Base-by-base conservation (phyloP, 2,329 filamentous ascomycete species). In the Sclerotinia subarctica region DNA sequence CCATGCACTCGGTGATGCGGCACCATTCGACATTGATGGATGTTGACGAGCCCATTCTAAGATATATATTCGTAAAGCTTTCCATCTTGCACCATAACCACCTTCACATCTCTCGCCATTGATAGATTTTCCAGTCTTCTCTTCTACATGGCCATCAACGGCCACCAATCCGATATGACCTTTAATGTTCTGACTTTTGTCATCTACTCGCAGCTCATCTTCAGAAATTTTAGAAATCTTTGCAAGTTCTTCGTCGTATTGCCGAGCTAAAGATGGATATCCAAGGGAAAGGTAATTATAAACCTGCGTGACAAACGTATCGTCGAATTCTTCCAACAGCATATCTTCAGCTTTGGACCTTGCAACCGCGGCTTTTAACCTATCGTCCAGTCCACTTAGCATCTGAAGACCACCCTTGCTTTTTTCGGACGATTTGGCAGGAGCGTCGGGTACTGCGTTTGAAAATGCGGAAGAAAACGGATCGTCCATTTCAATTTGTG, bases 241-340 rank as follows among this genome's bases (percentile, higher is more conserved):
- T 73, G 89, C 87, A 26, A 98, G 83, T 81, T 98, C 94, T 15
- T 89, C 85, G 76, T 98, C 94, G 76, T 92, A 98, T 49, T 87
- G 85, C 29, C 90, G 87, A 15, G 94, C 94, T 75, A 93, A 88
- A 46, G 92, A 89, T 3, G 94, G 94, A 78, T 97, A 97, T 6
- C 94, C 94, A 6, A 98, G 85, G 0, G 93, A 96, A 21, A 98
- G 84, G 78, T 98, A 98, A 78, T 98, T 97, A 84, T 96, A 98
- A 10, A 98, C 94, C 79, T 98, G 94, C 0, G 94, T 97, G 67
- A 97, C 88, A 77, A 97, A 97, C 4, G 83, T 83, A 77, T 97
- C 92, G 70, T 89, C 84, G 75, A 95, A 96, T 78, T 97, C 93
- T 44, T 80, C 77, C 38, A 83, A 79, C 53, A 88, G 82, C 15